Conservation (phyloP, 2,329 filamentous ascomycete genomes). For the Ilyonectria mors-panacis region DNA sequence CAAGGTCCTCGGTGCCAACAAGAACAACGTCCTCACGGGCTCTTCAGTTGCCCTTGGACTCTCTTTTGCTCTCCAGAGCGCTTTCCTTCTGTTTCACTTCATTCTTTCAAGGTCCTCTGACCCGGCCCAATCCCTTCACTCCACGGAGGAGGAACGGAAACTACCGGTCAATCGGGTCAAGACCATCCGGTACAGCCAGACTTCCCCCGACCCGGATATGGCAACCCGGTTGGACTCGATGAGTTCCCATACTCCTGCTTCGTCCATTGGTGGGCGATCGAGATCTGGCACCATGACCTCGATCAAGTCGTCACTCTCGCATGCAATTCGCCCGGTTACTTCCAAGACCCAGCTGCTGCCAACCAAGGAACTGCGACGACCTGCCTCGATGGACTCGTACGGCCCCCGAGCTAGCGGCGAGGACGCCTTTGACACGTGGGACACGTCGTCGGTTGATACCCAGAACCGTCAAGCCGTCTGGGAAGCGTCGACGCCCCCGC, state of each 20-base stretch:
- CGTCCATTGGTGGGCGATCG: slow-evolving; percentile 55
- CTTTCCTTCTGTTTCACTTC: slow-evolving; percentile 64
- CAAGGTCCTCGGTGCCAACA: slow-evolving; percentile 30
- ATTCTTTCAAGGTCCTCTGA: slow-evolving; percentile 52
- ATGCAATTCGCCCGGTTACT: slow-evolving; percentile 67
- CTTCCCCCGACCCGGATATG: slow-evolving; percentile 53
- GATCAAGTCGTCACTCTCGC: slow-evolving; percentile 59
- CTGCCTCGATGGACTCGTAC: slow-evolving; percentile 65
- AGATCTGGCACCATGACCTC: slow-evolving; percentile 44
- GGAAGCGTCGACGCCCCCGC: slow-evolving; percentile 62
- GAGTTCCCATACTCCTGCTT: slow-evolving; percentile 56
- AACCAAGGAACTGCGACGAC: slow-evolving; percentile 58
- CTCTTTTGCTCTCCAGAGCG: slow-evolving; percentile 63
- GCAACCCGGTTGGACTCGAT: slow-evolving; percentile 53
- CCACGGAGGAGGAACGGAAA: slow-evolving; percentile 41
- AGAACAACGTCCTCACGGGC: slow-evolving; percentile 58
- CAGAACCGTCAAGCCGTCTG: slow-evolving; percentile 72
- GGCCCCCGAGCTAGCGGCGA: slow-evolving; percentile 57
- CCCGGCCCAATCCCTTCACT: slow-evolving; percentile 41
- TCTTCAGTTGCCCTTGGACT: slow-evolving; percentile 62
- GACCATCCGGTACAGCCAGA: slow-evolving; percentile 67
- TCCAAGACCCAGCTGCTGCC: slow-evolving; percentile 70
- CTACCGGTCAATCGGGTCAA: slow-evolving; percentile 58
- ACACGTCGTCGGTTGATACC: slow-evolving; percentile 77
- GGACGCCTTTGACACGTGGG: slow-evolving; percentile 83